Evolutionary conservation across 2,329 filamentous ascomycete species (phyloP).

Genomic region (Colletotrichum somersetense): DNA sequence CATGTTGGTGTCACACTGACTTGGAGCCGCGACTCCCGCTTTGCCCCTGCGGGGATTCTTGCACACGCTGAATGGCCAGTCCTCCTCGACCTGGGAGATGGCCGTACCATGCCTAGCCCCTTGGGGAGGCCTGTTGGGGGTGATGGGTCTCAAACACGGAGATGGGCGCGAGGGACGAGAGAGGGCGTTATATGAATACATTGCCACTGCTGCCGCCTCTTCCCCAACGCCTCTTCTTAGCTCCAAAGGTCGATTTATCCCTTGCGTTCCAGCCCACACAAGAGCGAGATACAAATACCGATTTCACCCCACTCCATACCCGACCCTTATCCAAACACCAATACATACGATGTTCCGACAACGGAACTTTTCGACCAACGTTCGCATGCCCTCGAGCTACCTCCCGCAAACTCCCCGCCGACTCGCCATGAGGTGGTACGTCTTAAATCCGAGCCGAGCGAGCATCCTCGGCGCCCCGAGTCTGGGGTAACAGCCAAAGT

Average conservation of each 20-base stretch:
- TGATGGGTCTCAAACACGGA: too few species aligned
- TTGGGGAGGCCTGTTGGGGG: neutral
- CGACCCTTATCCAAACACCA: neutral
- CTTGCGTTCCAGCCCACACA: conserved; percentile 28
- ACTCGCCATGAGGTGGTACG: conserved; percentile 51
- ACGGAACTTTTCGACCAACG: conserved; percentile 51
- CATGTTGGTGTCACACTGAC: conserved; percentile 37
- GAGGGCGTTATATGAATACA: conserved; percentile 36
- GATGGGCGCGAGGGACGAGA: neutral
- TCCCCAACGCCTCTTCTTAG: conserved; percentile 17
- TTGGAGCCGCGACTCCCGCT: conserved; percentile 36
- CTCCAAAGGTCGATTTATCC: conserved; percentile 26
- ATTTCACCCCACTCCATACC: conserved; percentile 12
- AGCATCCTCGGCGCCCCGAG: conserved; percentile 13
- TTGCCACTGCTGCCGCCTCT: conserved; percentile 28
- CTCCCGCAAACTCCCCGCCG: conserved; percentile 49
- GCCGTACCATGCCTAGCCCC: conserved; percentile 6
- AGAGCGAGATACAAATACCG: conserved; percentile 24
- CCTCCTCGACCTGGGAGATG: conserved; percentile 2
- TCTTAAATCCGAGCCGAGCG: conserved; percentile 21
- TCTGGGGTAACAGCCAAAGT: conserved; percentile 5
- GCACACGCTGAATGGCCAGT: conserved; percentile 7
- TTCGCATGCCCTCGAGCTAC: conserved; percentile 51
- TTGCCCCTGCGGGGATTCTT: conserved; percentile 31
- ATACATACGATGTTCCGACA: conserved; percentile 37